Base-by-base conservation (phyloP, 208 protist genomes). In the Naegleria gruberi region DNA sequence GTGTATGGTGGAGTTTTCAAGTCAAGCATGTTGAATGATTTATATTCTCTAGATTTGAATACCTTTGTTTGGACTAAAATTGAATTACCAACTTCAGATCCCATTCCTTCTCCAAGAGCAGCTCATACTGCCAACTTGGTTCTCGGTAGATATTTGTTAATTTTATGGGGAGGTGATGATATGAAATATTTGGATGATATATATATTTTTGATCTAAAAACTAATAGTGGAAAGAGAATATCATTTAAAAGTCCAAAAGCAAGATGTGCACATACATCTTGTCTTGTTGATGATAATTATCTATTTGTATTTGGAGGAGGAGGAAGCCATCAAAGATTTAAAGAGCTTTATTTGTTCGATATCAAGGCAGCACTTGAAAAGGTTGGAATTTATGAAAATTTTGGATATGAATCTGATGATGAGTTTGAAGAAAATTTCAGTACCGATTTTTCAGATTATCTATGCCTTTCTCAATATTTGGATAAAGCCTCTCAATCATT, bases 141-240 rank as follows among this genome's bases (percentile, higher is more conserved):
- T n/a, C 12, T 45, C 7, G 41, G n/a, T 5, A 46, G n/a, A 55
- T 55, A 55, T 41, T 19, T 87, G 12, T 37, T 55, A 0, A 47
- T 87, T 17, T 87, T 87, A 30, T 87, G 12, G 17, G 43, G 43
- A 87, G 82, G 82, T 34, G 82, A 87, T 87, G 43, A 87, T 51
- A 40, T n/a, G 10, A 87, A 37, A 51, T 87, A 45, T 19, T 55
- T 87, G 42, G 43, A 55, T 37, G 82, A 87, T 55, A 55, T 87
- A 19, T 87, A 26, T 10, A 40, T 87, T 55, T 6, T 55, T 37
- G 41, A 47, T 87, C 55, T 87, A 40, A 6, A 87, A 8, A 17
- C 30, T 10, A 6, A 84, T 17, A 55, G 34, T 41, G 43, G 5
- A n/a, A 51, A 51, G 26, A 10, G 82, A 40, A 12, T 55, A 40